Evolutionary conservation across 2,329 filamentous ascomycete species (phyloP).

Genomic region (Fusarium anthophilum): DNA sequence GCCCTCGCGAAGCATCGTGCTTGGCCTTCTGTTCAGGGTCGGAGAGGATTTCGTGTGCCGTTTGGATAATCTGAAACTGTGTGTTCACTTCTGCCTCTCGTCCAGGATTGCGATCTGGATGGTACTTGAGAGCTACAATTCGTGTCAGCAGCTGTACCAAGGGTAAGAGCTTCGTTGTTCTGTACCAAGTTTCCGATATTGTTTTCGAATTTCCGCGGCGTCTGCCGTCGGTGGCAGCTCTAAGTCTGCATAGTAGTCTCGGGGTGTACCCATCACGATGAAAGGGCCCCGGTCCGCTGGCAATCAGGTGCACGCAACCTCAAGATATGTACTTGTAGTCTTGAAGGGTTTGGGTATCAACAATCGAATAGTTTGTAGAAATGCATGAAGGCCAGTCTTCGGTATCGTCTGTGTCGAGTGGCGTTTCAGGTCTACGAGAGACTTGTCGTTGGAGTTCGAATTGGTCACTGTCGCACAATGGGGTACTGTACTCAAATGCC

Average conservation of each 20-base stretch:
- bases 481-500: not conserved
- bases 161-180: not conserved
- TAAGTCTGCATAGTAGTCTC: conserved; percentile 88
- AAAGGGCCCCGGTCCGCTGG: conserved; percentile 15
- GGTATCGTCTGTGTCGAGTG: not conserved
- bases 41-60: conserved; percentile 79
- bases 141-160: conserved; percentile 37
- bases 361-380: not conserved
- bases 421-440: not conserved
- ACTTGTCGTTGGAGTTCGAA: not conserved
- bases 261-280: conserved; percentile 54
- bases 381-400: conserved; percentile 12
- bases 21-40: conserved; percentile 61
- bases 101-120: conserved; percentile 89
- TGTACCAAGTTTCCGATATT: conserved; percentile 84
- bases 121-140: conserved; percentile 78
- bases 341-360: not conserved
- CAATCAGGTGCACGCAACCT: not conserved
- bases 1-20: conserved; percentile 60
- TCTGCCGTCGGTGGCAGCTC: conserved; percentile 75
- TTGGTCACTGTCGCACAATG: not conserved
- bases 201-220: conserved; percentile 81
- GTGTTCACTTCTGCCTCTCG: conserved; percentile 81
- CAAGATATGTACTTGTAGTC: not conserved
- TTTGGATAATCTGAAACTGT: conserved; percentile 87